Evolutionary conservation across 352 stramenopile genomes (phyloP).

Genomic region (Phytophthora boehmeriae): DNA sequence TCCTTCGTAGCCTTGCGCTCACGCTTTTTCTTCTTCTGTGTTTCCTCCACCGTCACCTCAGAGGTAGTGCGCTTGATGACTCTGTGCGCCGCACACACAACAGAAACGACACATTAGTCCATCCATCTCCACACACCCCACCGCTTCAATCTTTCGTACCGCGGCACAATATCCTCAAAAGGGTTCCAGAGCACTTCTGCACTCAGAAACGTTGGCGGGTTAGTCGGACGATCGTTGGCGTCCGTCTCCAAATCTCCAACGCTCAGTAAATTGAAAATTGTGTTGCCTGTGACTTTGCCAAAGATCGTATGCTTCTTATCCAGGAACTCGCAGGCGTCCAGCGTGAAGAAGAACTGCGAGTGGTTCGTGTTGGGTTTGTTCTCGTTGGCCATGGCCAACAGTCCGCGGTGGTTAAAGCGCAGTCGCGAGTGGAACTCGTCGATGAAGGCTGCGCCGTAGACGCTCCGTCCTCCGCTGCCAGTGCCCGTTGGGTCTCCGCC

Average conservation of each 20-base stretch:
- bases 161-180: slow-evolving; percentile 94
- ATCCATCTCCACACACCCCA: background rate
- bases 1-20: slow-evolving; percentile 93
- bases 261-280: slow-evolving; percentile 97
- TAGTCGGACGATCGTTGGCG: slow-evolving; percentile 76
- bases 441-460: slow-evolving; percentile 81
- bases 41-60: slow-evolving; percentile 28
- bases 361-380: slow-evolving; percentile 89
- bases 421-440: slow-evolving; percentile 95
- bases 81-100: slow-evolving; percentile 11
- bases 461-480: slow-evolving; percentile 80
- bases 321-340: slow-evolving; percentile 94
- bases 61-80: slow-evolving; percentile 32
- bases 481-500: slow-evolving; percentile 92
- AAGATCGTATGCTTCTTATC: slow-evolving; percentile 97
- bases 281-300: slow-evolving; percentile 93
- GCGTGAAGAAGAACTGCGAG: slow-evolving; percentile 98
- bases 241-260: slow-evolving; percentile 90
- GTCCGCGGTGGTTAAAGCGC: slow-evolving; percentile 96
- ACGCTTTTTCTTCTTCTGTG: slow-evolving; percentile 72
- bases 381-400: slow-evolving; percentile 94
- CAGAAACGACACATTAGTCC: slow-evolving; percentile 2
- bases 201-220: slow-evolving; percentile 78
- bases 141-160: slow-evolving; percentile 21
- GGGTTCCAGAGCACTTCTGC: slow-evolving; percentile 95